phyloP scores from a whole-genome alignment of 805 yeast genomes.

The Wickerhamiella bombiphila region DNA sequence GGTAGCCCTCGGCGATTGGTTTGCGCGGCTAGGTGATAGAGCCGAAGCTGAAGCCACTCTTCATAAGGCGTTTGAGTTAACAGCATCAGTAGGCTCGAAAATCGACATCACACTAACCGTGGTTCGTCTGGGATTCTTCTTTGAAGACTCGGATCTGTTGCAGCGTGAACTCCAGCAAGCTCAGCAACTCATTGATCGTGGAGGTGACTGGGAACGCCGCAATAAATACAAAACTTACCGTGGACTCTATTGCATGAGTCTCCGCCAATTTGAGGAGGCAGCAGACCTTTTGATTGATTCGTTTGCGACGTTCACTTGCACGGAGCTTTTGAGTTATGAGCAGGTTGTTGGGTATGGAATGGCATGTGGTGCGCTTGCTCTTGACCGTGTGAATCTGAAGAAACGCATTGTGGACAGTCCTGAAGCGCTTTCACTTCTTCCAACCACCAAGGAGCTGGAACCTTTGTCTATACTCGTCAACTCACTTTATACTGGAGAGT shows the following conservation, averaged over 20 bases:
- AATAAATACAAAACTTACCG: slow-evolving; percentile 83
- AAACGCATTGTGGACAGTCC: slow-evolving; percentile 82
- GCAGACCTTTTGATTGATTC: slow-evolving; percentile 76
- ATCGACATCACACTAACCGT: slow-evolving; percentile 76
- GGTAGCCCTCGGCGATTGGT: slow-evolving; percentile 74
- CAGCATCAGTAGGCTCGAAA: slow-evolving; percentile 79
- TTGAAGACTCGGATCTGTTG: slow-evolving; percentile 56
- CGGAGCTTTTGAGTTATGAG: slow-evolving; percentile 78
- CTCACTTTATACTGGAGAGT: slow-evolving; percentile 79
- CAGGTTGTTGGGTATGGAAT: slow-evolving; percentile 80
- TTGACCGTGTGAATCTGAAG: slow-evolving; percentile 75
- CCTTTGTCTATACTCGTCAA: slow-evolving; percentile 75
- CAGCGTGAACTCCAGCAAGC: slow-evolving; percentile 61
- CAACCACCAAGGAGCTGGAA: slow-evolving; percentile 55
- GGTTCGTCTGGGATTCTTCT: slow-evolving; percentile 80
- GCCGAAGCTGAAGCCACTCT: slow-evolving; percentile 51
- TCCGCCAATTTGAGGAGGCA: slow-evolving; percentile 77
- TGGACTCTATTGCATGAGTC: slow-evolving; percentile 72
- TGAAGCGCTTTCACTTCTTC: slow-evolving; percentile 62
- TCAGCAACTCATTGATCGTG: slow-evolving; percentile 70
- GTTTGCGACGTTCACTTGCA: slow-evolving; percentile 86
- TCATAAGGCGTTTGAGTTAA: slow-evolving; percentile 56
- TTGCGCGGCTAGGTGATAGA: slow-evolving; percentile 71
- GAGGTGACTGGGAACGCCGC: slow-evolving; percentile 99
- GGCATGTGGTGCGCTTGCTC: slow-evolving; percentile 70